Conservation (phyloP, 169 alveolate genomes). For the Eimeria sp. region DNA sequence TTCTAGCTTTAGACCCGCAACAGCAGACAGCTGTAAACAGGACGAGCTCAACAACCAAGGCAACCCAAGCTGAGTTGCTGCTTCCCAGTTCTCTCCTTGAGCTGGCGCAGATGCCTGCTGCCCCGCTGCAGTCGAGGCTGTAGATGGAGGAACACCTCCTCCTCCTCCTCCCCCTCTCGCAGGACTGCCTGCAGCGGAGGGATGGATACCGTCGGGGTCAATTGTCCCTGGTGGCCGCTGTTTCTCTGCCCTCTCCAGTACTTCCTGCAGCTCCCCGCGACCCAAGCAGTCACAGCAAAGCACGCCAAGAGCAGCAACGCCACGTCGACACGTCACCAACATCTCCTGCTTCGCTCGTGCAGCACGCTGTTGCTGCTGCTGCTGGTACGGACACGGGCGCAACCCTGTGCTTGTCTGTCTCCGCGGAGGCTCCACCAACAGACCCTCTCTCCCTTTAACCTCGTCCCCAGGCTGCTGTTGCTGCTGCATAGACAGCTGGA, state of each 20-base stretch:
- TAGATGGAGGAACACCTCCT: background rate
- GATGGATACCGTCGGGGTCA: conserved; percentile 61
- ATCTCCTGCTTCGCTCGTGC: conserved; percentile 20
- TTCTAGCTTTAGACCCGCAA: conserved; percentile 24
- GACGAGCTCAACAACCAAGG: conserved; percentile 79
- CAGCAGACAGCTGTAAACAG: background rate
- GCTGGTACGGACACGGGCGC: conserved; percentile 26
- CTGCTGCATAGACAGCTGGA: background rate
- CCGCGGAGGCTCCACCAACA: background rate
- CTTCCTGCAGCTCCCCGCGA: conserved; percentile 47
- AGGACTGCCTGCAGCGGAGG: background rate
- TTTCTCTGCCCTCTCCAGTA: conserved; percentile 23
- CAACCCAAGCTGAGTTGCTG: background rate
- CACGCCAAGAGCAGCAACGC: conserved; percentile 41
- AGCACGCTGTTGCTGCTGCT: conserved; percentile 31
- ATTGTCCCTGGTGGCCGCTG: background rate
- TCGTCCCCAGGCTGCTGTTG: background rate
- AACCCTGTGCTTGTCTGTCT: conserved; percentile 51
- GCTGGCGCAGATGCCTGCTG: no score
- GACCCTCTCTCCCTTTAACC: background rate
- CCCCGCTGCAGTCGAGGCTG: no score
- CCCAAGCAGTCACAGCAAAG: conserved; percentile 53
- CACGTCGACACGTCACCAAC: conserved; percentile 23
- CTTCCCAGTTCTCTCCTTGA: no score
- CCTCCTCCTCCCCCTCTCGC: background rate